Percentiles rank a stretch among this genome's conserved stretches.
Conservation (phyloP, 371 early-diverging fungal genomes). For the Mortierella sp. region DNA sequence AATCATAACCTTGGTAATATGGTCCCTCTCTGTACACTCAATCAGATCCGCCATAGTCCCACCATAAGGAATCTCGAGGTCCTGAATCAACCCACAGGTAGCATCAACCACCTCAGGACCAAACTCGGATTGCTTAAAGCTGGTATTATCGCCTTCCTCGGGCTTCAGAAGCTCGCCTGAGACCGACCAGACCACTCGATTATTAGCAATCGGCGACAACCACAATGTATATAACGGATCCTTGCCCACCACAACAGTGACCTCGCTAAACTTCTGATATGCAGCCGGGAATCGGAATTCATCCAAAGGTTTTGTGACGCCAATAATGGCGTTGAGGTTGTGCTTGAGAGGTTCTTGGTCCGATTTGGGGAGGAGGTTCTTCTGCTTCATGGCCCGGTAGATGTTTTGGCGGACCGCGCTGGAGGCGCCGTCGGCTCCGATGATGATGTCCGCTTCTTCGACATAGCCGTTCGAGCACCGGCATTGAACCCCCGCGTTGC, state of each 20-base stretch:
- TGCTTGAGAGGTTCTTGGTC: constrained; percentile 39
- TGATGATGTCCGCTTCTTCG: constrained; percentile 41
- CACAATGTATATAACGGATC: constrained; percentile 36
- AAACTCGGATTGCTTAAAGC: constrained; percentile 44
- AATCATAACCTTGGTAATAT: constrained; percentile 38
- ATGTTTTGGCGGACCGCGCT: constrained; percentile 46
- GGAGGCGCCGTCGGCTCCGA: constrained; percentile 48
- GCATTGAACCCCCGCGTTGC: constrained; percentile 41
- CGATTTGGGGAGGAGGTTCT: constrained; percentile 33
- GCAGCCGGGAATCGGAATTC: constrained; percentile 23
- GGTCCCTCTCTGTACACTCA: constrained; percentile 19
- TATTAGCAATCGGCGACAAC: constrained; percentile 23
- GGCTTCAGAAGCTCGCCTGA: constrained; percentile 28
- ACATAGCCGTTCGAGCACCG: constrained; percentile 47
- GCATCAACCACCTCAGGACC: constrained; percentile 35
- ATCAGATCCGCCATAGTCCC: constrained; percentile 37
- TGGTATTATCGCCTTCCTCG: constrained; percentile 11
- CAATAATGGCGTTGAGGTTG: constrained; percentile 35
- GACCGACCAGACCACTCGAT: constrained; percentile 34
- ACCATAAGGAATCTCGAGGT: constrained; percentile 38
- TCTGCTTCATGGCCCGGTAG: constrained; percentile 25
- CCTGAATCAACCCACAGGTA: constrained; percentile 22
- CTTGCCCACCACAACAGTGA: constrained; percentile 30
- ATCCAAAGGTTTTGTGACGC: constrained; percentile 37
- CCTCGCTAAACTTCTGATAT: constrained; percentile 24